Conservation (phyloP, 495 filamentous ascomycete species). For the Penicillium longicatenatum region DNA sequence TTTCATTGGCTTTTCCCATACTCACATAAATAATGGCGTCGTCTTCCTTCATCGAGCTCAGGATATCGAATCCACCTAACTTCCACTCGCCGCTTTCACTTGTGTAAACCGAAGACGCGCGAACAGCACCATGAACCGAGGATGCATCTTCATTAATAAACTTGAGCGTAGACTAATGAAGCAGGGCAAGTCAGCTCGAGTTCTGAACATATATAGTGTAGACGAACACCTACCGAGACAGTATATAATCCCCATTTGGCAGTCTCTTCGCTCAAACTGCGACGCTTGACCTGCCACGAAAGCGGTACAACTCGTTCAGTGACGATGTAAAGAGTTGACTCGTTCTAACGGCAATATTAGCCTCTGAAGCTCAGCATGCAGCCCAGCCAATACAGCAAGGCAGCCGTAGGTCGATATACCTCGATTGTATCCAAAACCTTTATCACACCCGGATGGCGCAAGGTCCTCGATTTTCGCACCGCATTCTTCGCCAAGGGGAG, state of each 20-base stretch:
- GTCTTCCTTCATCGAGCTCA: slow-evolving; percentile 95
- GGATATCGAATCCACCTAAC: slow-evolving; percentile 85
- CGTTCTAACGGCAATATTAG: slow-evolving; percentile 59
- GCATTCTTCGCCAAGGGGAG: slow-evolving; percentile 90
- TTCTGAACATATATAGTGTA: background rate
- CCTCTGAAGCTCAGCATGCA: background rate
- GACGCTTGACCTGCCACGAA: slow-evolving; percentile 81
- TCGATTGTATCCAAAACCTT: slow-evolving; percentile 93
- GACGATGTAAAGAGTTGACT: slow-evolving; percentile 90
- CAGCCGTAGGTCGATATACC: slow-evolving; percentile 49
- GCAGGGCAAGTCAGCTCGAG: background rate
- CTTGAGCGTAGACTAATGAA: slow-evolving; percentile 75
- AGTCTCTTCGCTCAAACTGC: slow-evolving; percentile 82
- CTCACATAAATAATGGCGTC: slow-evolving; percentile 87
- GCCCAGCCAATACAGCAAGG: background rate
- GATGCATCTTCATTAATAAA: slow-evolving; percentile 94
- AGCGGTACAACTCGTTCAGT: slow-evolving; percentile 87
- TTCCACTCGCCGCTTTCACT: slow-evolving; percentile 99
- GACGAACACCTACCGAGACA: slow-evolving; percentile 61
- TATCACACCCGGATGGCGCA: slow-evolving; percentile 92
- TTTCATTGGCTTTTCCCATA: slow-evolving; percentile 3
- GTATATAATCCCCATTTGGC: slow-evolving; percentile 92
- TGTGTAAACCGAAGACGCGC: slow-evolving; percentile 82
- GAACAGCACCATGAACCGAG: slow-evolving; percentile 84
- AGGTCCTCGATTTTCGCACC: slow-evolving; percentile 83